A percentile compares a stretch with the other conserved stretches of the same genome.
phyloP scores from a whole-genome alignment of 495 filamentous ascomycete species.

The Platismatia glauca region DNA sequence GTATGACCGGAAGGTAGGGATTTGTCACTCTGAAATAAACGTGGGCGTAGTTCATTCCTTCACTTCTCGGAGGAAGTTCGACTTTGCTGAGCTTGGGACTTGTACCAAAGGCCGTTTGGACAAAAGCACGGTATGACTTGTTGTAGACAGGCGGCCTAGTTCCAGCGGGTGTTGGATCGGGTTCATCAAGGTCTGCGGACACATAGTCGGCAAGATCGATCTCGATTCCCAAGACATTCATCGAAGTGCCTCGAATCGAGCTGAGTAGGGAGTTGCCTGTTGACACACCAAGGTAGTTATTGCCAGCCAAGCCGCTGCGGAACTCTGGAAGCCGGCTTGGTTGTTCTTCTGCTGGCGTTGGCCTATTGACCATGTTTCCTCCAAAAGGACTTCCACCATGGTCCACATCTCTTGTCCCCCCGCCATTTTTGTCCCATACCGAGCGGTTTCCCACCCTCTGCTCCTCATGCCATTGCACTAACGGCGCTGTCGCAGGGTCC shows the following conservation, averaged over 20 bases:
- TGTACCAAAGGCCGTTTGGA: slow-evolving; percentile 50
- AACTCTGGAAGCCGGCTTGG: slow-evolving; percentile 39
- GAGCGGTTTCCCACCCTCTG: slow-evolving; percentile 12
- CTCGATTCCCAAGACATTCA: slow-evolving; percentile 65
- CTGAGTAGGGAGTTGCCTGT: slow-evolving; percentile 56
- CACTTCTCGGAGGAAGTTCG: slow-evolving; percentile 46
- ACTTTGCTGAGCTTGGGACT: slow-evolving; percentile 46
- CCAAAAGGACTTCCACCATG: not conserved
- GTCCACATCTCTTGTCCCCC: not conserved
- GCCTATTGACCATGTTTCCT: not conserved
- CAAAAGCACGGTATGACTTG: slow-evolving; percentile 61
- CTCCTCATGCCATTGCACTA: slow-evolving; percentile 20
- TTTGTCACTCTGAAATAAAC: slow-evolving; percentile 67
- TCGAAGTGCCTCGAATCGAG: slow-evolving; percentile 62
- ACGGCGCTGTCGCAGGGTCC: slow-evolving; percentile 10
- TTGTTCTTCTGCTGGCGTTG: slow-evolving; percentile 1
- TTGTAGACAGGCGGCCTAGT: slow-evolving; percentile 40
- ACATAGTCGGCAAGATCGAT: slow-evolving; percentile 69
- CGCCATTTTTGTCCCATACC: slow-evolving; percentile 13
- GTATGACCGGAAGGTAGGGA: slow-evolving; percentile 62
- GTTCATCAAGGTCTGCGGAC: slow-evolving; percentile 54
- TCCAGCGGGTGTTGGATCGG: slow-evolving; percentile 33
- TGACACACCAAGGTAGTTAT: slow-evolving; percentile 66
- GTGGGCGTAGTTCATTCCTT: slow-evolving; percentile 53
- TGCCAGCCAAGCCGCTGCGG: slow-evolving; percentile 46